Percentiles rank a stretch among this genome's conserved stretches.
Evolutionary conservation across 148 eudicot species (phyloP).

Genomic region (Fagopyrum esculentum): DNA sequence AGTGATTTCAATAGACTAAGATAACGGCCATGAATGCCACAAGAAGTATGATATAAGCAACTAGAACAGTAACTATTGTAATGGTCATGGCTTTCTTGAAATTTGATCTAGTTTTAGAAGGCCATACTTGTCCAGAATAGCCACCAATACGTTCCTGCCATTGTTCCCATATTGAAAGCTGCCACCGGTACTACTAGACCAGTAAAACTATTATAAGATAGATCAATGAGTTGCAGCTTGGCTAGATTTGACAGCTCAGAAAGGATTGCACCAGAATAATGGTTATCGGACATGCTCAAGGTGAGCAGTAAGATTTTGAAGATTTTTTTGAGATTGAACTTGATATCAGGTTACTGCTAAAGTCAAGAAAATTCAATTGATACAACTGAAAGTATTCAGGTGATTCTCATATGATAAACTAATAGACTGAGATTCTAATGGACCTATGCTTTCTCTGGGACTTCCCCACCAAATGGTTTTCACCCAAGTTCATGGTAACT

Average conservation of each 20-base stretch:
- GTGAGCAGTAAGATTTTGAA: slow-evolving; percentile 47
- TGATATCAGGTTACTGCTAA: slow-evolving; percentile 63
- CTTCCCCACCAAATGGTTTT: slow-evolving; percentile 40
- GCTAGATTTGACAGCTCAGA: slow-evolving; percentile 40
- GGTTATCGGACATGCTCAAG: slow-evolving; percentile 68
- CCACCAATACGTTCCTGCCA: slow-evolving; percentile 67
- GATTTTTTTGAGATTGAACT: slow-evolving; percentile 45
- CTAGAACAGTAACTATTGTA: slow-evolving; percentile 35
- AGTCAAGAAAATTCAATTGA: slow-evolving; percentile 37
- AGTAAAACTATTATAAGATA: slow-evolving; percentile 50
- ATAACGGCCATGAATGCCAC: slow-evolving; percentile 23
- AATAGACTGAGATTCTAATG: slow-evolving; percentile 50
- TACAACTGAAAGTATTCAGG: slow-evolving; percentile 42
- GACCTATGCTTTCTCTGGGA: slow-evolving; percentile 48
- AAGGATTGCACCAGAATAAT: slow-evolving; percentile 63
- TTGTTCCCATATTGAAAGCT: slow-evolving; percentile 28
- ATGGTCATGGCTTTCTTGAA: slow-evolving; percentile 20
- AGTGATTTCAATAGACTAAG: slow-evolving; percentile 14
- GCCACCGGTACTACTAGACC: slow-evolving; percentile 46
- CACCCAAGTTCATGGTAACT: slow-evolving; percentile 40
- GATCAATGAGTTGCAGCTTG: slow-evolving; percentile 46
- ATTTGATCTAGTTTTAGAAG: slow-evolving; percentile 11
- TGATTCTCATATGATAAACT: slow-evolving; percentile 48
- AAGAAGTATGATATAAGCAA: slow-evolving; percentile 32
- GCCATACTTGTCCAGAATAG: slow-evolving; percentile 32